phyloP scores from a whole-genome alignment of 345 rosid species.

The Hibiscus tridactylites region DNA sequence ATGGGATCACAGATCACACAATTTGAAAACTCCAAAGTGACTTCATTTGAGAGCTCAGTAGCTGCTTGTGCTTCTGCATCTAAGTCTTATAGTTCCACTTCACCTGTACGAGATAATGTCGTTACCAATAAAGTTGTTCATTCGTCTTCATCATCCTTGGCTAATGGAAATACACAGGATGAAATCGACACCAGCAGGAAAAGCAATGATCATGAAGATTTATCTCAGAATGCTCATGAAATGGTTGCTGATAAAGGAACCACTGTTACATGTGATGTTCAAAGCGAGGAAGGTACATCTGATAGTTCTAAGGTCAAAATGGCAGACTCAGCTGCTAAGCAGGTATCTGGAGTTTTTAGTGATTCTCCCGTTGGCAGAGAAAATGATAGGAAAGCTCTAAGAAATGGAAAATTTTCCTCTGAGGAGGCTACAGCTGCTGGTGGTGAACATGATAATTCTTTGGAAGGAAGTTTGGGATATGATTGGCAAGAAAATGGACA shows the following conservation, averaged over 20 bases:
- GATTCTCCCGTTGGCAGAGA: constrained; percentile 12
- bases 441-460: constrained; percentile 16
- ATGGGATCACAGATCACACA: constrained; percentile 4
- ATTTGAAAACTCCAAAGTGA: constrained; percentile 20
- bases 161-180: background rate
- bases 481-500: constrained; percentile 9
- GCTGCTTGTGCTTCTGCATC: constrained; percentile 25
- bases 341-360: background rate
- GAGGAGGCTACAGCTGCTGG: constrained; percentile 12
- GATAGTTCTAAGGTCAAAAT: background rate
- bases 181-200: background rate
- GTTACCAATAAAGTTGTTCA: constrained; percentile 7
- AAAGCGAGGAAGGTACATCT: constrained; percentile 6
- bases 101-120: constrained; percentile 12
- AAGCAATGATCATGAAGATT: constrained; percentile 8
- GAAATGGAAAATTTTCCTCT: constrained; percentile 7
- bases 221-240: constrained; percentile 18
- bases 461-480: constrained; percentile 15
- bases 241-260: constrained; percentile 7
- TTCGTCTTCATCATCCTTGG: background rate
- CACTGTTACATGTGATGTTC: background rate
- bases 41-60: constrained; percentile 31
- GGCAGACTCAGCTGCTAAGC: constrained; percentile 7
- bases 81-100: constrained; percentile 22
- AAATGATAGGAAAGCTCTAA: constrained; percentile 11